Evolutionary conservation across 805 yeast genomes (phyloP).

Genomic region (Kuraishia capsulata): DNA sequence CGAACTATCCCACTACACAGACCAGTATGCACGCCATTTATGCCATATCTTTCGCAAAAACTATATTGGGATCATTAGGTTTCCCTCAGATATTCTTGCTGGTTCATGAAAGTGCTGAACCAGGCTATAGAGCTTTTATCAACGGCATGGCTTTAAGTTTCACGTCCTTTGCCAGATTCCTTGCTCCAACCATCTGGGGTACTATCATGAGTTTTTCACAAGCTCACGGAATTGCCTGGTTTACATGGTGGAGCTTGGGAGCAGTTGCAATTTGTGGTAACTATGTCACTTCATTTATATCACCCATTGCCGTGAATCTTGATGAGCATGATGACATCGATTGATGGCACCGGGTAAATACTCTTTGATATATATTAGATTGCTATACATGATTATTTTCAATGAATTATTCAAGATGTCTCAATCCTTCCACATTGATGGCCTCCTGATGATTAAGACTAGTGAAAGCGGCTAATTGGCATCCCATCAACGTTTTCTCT

Average conservation of each 20-base stretch:
- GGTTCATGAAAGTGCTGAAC: slow-evolving; percentile 44
- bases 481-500: slow-evolving; percentile 10
- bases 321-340: neutral
- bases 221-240: slow-evolving; percentile 5
- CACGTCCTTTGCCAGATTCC: slow-evolving; percentile 43
- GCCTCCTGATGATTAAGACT: slow-evolving; percentile 14
- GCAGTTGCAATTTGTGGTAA: neutral
- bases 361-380: neutral
- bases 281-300: neutral
- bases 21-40: slow-evolving; percentile 13
- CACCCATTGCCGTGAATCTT: neutral
- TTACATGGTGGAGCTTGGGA: slow-evolving; percentile 8
- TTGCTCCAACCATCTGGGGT: slow-evolving; percentile 54
- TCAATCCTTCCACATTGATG: slow-evolving; percentile 11
- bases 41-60: slow-evolving; percentile 14
- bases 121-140: slow-evolving; percentile 46
- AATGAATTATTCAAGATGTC: too few relatives aligned
- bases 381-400: neutral
- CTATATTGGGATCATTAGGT: slow-evolving; percentile 32
- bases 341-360: too few relatives aligned
- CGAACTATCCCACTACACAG: slow-evolving; percentile 3
- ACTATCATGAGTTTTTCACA: slow-evolving; percentile 7
- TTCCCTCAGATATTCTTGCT: slow-evolving; percentile 46
- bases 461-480: slow-evolving; percentile 16
- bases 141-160: slow-evolving; percentile 49